Base-by-base conservation (phyloP, 441 rosid genomes). In the Melianthus villosus region DNA sequence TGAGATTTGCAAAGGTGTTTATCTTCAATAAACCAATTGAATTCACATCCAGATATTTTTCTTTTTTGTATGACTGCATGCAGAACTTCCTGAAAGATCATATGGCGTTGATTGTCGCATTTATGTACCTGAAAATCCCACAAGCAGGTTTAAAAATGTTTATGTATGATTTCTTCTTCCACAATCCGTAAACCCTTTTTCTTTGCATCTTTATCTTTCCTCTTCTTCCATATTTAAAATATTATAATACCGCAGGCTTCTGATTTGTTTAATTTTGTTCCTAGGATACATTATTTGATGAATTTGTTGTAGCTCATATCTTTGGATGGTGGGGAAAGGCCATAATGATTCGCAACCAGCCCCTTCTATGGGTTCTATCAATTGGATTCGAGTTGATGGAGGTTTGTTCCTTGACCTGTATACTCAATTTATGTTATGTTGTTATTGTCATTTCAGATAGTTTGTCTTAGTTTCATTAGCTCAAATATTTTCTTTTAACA, bases 261-360 rank as follows among this genome's bases (percentile, higher is more conserved):
- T 68, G 54, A 56, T 60, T 40, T 56, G 25, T 9, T 38, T 31
- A 19, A n/a, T n/a, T n/a, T 39, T 23, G 36, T 57, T 43, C 57
- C 3, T 54, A 92, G 96, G 96, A 86, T 38, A 82, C 93, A 15
- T 64, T 85, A 26, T 80, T 92, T 59, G 99, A 92, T 56, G 96
- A 85, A 54, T 86, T 92, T 72, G 91, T 92, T 61, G 51, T 86
- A 34, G 99, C 99, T 34, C 99, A 92, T 56, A 77, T 92, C 32
- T 78, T 92, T 64, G 99, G 99, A 33, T 92, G 96, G 99, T 92
- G 99, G 99, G 95, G 96, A 35, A 92, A 92, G 66, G 99, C 99
- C 39, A 92, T 85, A 71, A 51, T 92, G 61, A 64, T 92, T 31
- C 91, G 96, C 37, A 92, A 92, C 57, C 99, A 86, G 62, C 81